Evolutionary conservation across 768 basidiomycete species (phyloP).

Genomic region (Austroboletus eburneus): DNA sequence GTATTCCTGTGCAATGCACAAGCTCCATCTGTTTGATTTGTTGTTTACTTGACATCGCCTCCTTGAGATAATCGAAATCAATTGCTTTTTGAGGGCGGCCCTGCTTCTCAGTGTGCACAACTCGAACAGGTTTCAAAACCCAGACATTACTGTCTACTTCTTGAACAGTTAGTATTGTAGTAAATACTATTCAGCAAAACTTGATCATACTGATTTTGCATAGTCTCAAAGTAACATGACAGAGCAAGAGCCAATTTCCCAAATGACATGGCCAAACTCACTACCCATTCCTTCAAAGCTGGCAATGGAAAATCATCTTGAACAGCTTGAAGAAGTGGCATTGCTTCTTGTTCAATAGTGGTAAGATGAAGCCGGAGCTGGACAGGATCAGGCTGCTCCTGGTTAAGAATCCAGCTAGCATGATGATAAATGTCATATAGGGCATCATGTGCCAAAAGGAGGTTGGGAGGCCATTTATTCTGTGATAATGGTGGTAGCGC

Average conservation of each 20-base stretch:
- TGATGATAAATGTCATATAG: not conserved
- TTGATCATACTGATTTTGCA: not conserved
- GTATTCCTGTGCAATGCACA: constrained; percentile 2
- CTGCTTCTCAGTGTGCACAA: not conserved
- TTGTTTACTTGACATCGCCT: constrained; percentile 3
- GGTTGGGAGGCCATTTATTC: not conserved
- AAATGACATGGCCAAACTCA: not conserved
- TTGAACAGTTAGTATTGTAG: not conserved
- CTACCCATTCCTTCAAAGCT: not conserved
- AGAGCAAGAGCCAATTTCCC: not conserved
- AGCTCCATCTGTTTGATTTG: constrained; percentile 13
- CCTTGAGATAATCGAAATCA: constrained; percentile 2
- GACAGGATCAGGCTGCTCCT: not conserved
- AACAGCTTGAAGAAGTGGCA: not conserved
- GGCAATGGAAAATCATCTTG: not conserved
- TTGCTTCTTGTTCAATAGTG: too few species aligned
- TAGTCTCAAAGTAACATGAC: not conserved
- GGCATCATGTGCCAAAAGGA: not conserved
- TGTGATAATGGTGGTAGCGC: too few species aligned
- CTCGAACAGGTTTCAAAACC: constrained; percentile 1
- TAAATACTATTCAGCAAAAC: not conserved
- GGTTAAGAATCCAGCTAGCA: not conserved
- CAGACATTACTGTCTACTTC: not conserved
- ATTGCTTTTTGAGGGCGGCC: constrained; percentile 7
- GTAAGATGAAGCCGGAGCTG: too few species aligned